Evolutionary conservation across 306 rosid species (phyloP).

Genomic region (Purshia tridentata): DNA sequence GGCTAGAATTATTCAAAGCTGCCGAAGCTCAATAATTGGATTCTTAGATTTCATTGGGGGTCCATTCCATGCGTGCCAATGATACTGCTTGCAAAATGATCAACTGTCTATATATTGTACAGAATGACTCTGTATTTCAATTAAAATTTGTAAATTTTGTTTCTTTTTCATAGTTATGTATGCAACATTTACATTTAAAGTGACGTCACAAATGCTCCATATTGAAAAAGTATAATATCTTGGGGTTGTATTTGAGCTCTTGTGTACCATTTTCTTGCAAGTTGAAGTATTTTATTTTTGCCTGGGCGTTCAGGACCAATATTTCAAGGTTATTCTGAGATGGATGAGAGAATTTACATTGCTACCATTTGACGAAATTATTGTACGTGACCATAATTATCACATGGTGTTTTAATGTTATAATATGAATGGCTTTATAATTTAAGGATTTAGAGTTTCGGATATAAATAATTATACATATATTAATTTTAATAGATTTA

Average conservation of each 20-base stretch:
- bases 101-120: neutral
- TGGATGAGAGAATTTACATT: too few species aligned
- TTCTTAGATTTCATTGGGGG: neutral
- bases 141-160: neutral
- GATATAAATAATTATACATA: too few species aligned
- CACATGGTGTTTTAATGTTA: too few species aligned
- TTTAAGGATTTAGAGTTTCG: too few species aligned
- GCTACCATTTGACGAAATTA: too few species aligned
- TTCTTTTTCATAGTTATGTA: neutral
- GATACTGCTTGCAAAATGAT: slow-evolving; percentile 2
- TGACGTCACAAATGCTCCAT: neutral
- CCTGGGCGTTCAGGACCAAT: too few species aligned
- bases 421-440: too few species aligned
- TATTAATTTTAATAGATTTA: too few species aligned
- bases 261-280: neutral
- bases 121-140: neutral
- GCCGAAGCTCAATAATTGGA: slow-evolving; percentile 30
- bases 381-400: too few species aligned
- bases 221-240: neutral
- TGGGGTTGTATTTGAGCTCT: neutral
- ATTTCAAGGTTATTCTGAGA: too few species aligned
- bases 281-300: neutral
- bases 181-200: neutral
- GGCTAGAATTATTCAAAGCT: slow-evolving; percentile 66
- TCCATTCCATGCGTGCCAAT: neutral